Percentiles rank a stretch among this genome's conserved stretches.
Evolutionary conservation across 257 asterid genomes (phyloP).

Genomic region (Lavandula angustifolia): DNA sequence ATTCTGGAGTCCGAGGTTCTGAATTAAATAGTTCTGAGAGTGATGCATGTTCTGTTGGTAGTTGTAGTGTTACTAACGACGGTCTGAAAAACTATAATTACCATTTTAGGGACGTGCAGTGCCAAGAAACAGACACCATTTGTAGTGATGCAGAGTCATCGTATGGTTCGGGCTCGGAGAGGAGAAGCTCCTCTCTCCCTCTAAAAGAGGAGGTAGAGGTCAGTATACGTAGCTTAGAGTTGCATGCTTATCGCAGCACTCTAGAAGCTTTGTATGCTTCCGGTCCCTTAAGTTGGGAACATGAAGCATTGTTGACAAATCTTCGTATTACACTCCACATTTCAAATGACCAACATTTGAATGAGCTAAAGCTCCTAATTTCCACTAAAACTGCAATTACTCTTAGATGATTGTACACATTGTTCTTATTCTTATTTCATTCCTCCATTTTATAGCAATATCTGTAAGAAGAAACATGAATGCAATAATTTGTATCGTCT

Average conservation of each 20-base stretch:
- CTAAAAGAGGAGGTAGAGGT: conserved; percentile 57
- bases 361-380: conserved; percentile 71
- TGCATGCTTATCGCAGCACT: conserved; percentile 86
- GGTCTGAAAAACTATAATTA: conserved; percentile 36
- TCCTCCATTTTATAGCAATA: conserved; percentile 29
- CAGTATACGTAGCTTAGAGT: conserved; percentile 76
- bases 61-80: conserved; percentile 61
- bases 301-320: conserved; percentile 77
- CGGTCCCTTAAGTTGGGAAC: conserved; percentile 97
- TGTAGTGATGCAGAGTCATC: conserved; percentile 71
- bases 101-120: conserved; percentile 33
- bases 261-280: conserved; percentile 79
- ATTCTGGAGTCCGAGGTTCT: conserved; percentile 44
- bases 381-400: conserved; percentile 51
- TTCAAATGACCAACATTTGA: conserved; percentile 92
- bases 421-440: conserved; percentile 20
- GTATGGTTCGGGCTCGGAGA: conserved; percentile 45
- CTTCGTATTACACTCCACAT: conserved; percentile 84
- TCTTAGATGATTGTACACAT: conserved; percentile 42
- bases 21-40: conserved; percentile 56
- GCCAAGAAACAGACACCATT: conserved; percentile 44
- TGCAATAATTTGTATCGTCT: conserved; percentile 39
- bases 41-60: conserved; percentile 79
- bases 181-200: conserved; percentile 38
- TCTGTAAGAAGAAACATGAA: conserved; percentile 48